A percentile compares a stretch with the other conserved stretches of the same genome.
phyloP scores from a whole-genome alignment of 2,329 filamentous ascomycete genomes.

The Bisporella sp. region DNA sequence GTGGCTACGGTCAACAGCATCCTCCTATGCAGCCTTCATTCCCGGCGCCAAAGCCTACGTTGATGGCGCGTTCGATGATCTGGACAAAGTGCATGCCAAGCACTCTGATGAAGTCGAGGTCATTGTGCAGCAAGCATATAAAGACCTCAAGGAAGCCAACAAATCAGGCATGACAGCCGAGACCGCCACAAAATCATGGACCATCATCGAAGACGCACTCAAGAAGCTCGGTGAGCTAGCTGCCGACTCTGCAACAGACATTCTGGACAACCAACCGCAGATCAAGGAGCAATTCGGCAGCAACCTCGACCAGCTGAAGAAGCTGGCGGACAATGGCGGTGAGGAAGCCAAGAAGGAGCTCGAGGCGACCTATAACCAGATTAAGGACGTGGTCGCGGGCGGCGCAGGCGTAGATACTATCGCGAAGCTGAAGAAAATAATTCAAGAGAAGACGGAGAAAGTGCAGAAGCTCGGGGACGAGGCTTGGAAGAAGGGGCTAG shows the following conservation, averaged over 20 bases:
- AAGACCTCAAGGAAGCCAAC: conserved; percentile 55
- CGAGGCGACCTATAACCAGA: conserved; percentile 62
- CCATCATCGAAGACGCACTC: conserved; percentile 55
- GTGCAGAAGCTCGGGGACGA: conserved; percentile 62
- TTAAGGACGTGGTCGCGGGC: conserved; percentile 55
- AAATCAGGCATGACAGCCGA: conserved; percentile 55
- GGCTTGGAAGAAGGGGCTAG: conserved; percentile 63
- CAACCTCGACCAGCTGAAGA: conserved; percentile 60
- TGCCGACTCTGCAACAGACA: conserved; percentile 54
- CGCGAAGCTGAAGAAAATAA: conserved; percentile 50
- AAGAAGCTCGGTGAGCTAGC: conserved; percentile 54
- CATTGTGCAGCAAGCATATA: conserved; percentile 61
- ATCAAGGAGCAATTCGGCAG: conserved; percentile 66
- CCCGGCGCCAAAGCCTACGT: conserved; percentile 64
- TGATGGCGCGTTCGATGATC: conserved; percentile 62
- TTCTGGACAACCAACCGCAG: conserved; percentile 67
- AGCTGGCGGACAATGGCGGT: conserved; percentile 62
- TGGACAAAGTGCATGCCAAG: conserved; percentile 60
- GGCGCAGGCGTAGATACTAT: conserved; percentile 49
- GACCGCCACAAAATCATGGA: conserved; percentile 53
- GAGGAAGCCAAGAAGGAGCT: conserved; percentile 72
- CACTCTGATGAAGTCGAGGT: conserved; percentile 64
- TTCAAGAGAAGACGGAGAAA: conserved; percentile 64
- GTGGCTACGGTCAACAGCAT: conserved; percentile 58
- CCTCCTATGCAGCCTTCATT: conserved; percentile 64